Conservation (phyloP, 352 stramenopile genomes). For the Globisporangium megalacanthum region DNA sequence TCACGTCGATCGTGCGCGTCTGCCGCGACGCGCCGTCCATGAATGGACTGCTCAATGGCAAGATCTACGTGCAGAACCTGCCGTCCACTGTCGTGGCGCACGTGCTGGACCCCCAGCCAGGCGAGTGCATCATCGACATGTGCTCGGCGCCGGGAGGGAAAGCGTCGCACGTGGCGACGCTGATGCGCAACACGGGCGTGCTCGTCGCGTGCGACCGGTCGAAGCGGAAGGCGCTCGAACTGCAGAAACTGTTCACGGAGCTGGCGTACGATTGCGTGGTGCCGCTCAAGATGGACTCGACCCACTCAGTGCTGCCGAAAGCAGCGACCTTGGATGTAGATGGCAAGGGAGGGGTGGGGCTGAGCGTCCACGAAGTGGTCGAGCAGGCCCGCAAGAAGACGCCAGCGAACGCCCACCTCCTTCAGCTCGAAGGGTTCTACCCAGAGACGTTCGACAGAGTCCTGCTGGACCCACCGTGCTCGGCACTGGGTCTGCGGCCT, state of each 20-base stretch:
- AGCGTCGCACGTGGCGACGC: conserved; percentile 88
- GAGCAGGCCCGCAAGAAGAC: conserved; percentile 34
- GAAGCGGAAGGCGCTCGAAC: conserved; percentile 78
- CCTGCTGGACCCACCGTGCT: conserved; percentile 90
- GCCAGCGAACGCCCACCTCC: conserved; percentile 49
- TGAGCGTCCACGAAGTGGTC: conserved; percentile 63
- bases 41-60: conserved; percentile 72
- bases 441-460: conserved; percentile 93
- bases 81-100: conserved; percentile 90
- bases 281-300: conserved; percentile 80
- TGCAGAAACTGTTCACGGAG: conserved; percentile 72
- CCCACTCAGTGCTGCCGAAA: conserved; percentile 72
- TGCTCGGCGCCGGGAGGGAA: conserved; percentile 93
- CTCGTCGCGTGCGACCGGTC: conserved; percentile 89
- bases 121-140: conserved; percentile 91
- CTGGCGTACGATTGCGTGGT: conserved; percentile 55
- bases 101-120: conserved; percentile 75
- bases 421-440: conserved; percentile 84
- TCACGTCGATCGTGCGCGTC: conserved; percentile 59
- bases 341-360: conserved; percentile 3
- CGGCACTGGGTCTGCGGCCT: conserved; percentile 89
- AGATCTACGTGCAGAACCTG: conserved; percentile 93
- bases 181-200: conserved; percentile 87
- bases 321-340: conserved; percentile 8
- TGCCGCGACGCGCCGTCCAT: conserved; percentile 85